phyloP scores from a whole-genome alignment of 2,329 filamentous ascomycete species.

The Curvularia spicifera region DNA sequence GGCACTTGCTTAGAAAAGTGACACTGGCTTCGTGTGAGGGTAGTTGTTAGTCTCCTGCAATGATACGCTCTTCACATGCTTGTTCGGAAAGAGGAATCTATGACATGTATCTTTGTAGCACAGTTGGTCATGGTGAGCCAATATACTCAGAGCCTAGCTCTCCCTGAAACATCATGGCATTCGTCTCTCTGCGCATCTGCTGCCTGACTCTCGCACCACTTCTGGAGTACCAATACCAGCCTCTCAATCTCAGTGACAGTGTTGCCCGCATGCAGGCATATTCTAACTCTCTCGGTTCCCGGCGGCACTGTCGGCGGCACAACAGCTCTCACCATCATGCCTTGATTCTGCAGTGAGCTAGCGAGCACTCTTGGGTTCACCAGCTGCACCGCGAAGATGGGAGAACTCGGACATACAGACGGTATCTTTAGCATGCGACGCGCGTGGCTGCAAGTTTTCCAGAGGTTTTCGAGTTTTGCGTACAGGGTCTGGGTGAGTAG shows the following conservation, averaged over 20 bases:
- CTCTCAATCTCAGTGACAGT: slow-evolving; percentile 45
- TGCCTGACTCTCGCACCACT: slow-evolving; percentile 35
- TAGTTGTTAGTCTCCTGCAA: background rate
- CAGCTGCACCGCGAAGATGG: slow-evolving; percentile 46
- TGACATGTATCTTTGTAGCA: background rate
- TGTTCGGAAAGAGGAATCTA: background rate
- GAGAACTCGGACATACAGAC: slow-evolving; percentile 33
- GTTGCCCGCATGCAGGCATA: slow-evolving; percentile 54
- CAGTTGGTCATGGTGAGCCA: background rate
- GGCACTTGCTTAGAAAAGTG: slow-evolving; percentile 6
- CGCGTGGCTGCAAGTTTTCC: slow-evolving; percentile 17
- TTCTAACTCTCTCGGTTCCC: slow-evolving; percentile 49
- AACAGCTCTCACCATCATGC: slow-evolving; percentile 48
- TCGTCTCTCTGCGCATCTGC: slow-evolving; percentile 2
- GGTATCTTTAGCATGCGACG: slow-evolving; percentile 31
- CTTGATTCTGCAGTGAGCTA: slow-evolving; percentile 31
- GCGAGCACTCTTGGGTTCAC: slow-evolving; percentile 38
- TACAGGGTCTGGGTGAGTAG: slow-evolving; percentile 33
- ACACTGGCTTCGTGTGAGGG: background rate
- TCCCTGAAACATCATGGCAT: background rate
- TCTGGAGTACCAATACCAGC: slow-evolving; percentile 40
- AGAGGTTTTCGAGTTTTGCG: slow-evolving; percentile 22
- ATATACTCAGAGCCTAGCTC: slow-evolving; percentile 8
- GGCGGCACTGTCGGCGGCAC: slow-evolving; percentile 52
- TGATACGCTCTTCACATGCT: background rate